A percentile compares a stretch with the other conserved stretches of the same genome.
These are phyloP conservation scores for Citrus inodora DNA, from an alignment of 345 rosid genomes.

Conservation along the genomic window DNA sequence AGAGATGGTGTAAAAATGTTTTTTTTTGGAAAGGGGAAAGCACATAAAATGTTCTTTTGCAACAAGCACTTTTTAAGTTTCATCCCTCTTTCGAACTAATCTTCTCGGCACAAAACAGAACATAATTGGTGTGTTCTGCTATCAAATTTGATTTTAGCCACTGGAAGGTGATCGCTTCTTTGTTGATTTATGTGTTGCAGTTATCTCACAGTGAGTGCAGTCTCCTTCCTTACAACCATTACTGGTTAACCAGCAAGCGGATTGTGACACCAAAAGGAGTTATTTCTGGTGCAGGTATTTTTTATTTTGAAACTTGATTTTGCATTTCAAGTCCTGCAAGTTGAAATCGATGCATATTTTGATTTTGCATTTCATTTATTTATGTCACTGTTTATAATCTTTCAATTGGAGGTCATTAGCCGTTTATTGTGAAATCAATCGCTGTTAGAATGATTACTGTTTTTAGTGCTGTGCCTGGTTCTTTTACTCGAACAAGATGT, in stretches of 20 bases:
- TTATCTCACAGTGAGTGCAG: slow-evolving; percentile 46
- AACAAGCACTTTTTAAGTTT: background rate
- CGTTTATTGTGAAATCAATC: background rate
- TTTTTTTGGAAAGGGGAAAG: no score
- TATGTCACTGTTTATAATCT: background rate
- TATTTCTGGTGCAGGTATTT: slow-evolving; percentile 77
- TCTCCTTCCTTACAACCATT: slow-evolving; percentile 63
- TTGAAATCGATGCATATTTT: background rate
- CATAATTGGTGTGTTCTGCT: background rate
- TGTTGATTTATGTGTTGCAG: slow-evolving; percentile 30
- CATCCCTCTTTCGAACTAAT: no score
- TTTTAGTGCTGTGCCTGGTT: background rate
- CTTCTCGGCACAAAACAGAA: background rate
- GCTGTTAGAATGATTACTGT: background rate
- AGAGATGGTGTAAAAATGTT: no score
- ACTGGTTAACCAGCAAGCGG: slow-evolving; percentile 68
- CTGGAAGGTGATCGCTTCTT: background rate
- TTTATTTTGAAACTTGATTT: background rate
- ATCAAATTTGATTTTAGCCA: background rate
- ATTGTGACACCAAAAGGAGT: slow-evolving; percentile 69
- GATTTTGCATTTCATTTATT: background rate
- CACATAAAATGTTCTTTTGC: no score
- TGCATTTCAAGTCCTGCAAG: background rate
- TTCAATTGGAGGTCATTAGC: background rate
- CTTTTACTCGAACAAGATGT: background rate